Conservation (phyloP, 129 eudicot species). For the Saposhnikovia divaricata region DNA sequence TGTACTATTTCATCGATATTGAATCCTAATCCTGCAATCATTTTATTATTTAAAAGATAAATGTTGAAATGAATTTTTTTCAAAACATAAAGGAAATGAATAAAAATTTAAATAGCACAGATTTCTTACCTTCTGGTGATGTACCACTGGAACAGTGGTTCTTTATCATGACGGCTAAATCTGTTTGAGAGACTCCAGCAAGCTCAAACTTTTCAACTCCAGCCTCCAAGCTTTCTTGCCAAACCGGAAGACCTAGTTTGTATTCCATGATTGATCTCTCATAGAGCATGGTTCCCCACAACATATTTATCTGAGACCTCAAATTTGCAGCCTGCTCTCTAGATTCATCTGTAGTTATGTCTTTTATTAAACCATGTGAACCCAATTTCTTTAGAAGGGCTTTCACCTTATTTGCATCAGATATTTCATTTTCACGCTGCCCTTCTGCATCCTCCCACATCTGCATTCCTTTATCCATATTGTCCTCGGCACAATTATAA, state of each 20-base stretch:
- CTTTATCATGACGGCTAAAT: conserved; percentile 90
- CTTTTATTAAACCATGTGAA: conserved; percentile 32
- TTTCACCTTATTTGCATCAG: conserved; percentile 29
- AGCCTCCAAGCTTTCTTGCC: conserved; percentile 87
- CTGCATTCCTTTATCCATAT: conserved; percentile 77
- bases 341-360: conserved; percentile 42
- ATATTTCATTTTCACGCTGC: conserved; percentile 25
- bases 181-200: conserved; percentile 80
- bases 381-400: conserved; percentile 35
- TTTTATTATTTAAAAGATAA: background rate
- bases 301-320: conserved; percentile 61
- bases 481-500: conserved; percentile 77
- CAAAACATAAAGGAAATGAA: background rate
- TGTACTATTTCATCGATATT: conserved; percentile 84
- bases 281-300: conserved; percentile 86
- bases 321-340: conserved; percentile 51
- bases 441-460: conserved; percentile 62
- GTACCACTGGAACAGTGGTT: conserved; percentile 76
- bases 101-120: background rate
- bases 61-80: background rate
- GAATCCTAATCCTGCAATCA: conserved; percentile 63
- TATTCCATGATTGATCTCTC: conserved; percentile 88
- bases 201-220: conserved; percentile 81
- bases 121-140: conserved; percentile 52
- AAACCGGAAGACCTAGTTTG: conserved; percentile 60